Evolutionary conservation across 2,329 filamentous ascomycete genomes (phyloP), one percentile per base, ranked within the genome.

Genomic region (Alternaria angustiovoidea): DNA sequence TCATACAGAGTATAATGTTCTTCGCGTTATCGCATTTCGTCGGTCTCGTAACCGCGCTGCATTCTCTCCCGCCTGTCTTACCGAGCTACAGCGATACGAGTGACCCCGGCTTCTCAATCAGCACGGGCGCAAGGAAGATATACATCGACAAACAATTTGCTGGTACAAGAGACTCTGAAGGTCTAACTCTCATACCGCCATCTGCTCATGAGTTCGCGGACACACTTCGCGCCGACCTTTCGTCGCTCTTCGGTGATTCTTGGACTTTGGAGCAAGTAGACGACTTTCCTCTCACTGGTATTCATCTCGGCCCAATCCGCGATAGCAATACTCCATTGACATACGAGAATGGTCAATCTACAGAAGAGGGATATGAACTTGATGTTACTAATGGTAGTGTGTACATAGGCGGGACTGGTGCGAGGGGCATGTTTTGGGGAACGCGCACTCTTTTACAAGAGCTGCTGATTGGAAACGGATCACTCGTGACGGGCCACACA

Each of bases 151-250:
- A 65, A 0, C 62, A 58, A 1, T 81, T 85, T 47, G 79, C 81
- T 0, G 66, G 74, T 1, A 66, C 62, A 32, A 75, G 70, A 7
- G 84, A 86, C 55, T 73, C 75, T 0, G 72, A 80, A 51, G 84
- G 84, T 1, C 68, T 85, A 28, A 86, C 83, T 0, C 75, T 85
- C 8, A 85, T 86, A 43, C 84, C 84, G 1, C 84, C 84, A 0
- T 81, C 80, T 0, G 81, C 81, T 1, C 64, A 74, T n/a, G 81
- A 85, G 4, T 86, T 86, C 42, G 84, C 83, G 2, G 67, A 75
- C 18, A 81, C 78, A 0, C 85, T 86, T 57, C 67, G 73, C 22
- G 66, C 79, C 4, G 84, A 86, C 61, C 72, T 86, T 1, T 67
- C 75, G 4, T 64, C 77, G 9, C 56, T 82, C 4, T 80, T 82